These are phyloP conservation scores for Cinnamomum chago DNA, from an alignment of 164 flowering plant species.

Conservation along the genomic window DNA sequence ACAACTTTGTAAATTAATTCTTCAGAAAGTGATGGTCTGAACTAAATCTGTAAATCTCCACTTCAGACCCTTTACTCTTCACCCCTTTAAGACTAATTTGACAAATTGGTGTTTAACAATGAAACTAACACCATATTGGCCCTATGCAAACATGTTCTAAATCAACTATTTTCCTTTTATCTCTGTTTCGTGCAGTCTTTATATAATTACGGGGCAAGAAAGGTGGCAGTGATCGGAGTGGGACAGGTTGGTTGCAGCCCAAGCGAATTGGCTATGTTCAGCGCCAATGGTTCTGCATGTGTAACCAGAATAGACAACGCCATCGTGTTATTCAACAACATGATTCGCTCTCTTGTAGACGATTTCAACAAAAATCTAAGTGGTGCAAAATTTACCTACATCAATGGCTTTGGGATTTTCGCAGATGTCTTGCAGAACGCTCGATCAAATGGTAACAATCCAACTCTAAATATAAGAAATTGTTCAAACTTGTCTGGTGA, in stretches of 20 bases:
- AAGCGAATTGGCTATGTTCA: slow-evolving; percentile 38
- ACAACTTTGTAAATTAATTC: too few species aligned
- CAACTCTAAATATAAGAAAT: background rate
- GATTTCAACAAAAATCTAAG: slow-evolving; percentile 49
- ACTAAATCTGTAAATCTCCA: too few species aligned
- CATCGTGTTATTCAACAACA: slow-evolving; percentile 41
- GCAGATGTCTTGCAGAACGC: slow-evolving; percentile 45
- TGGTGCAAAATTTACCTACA: slow-evolving; percentile 43
- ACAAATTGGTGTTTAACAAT: too few species aligned
- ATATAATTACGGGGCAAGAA: slow-evolving; percentile 75
- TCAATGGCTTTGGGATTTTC: slow-evolving; percentile 53
- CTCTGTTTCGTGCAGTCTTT: slow-evolving; percentile 31
- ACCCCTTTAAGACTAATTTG: too few species aligned
- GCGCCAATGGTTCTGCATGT: slow-evolving; percentile 50
- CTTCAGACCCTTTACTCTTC: too few species aligned
- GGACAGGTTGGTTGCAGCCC: slow-evolving; percentile 79
- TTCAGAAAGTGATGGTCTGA: too few species aligned
- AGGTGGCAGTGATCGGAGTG: slow-evolving; percentile 63
- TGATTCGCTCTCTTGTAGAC: slow-evolving; percentile 40
- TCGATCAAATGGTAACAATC: slow-evolving; percentile 30
- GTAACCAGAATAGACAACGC: slow-evolving; percentile 47
- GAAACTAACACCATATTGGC: background rate
- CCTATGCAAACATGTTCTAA: background rate
- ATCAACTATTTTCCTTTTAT: background rate
- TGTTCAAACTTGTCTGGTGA: background rate